Base-by-base conservation (phyloP, 768 basidiomycete genomes). In the Scleroderma citrinum region DNA sequence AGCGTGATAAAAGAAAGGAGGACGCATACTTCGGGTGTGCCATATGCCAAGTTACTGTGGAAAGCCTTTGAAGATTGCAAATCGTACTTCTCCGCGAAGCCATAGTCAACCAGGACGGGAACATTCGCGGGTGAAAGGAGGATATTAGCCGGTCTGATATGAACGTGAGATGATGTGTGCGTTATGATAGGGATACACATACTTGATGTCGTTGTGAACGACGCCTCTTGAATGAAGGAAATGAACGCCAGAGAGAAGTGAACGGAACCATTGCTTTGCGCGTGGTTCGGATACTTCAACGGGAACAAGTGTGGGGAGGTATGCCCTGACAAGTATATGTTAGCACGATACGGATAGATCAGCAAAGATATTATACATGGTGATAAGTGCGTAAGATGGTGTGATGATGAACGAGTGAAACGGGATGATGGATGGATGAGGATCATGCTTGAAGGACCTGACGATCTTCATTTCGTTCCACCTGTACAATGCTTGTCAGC, bases 381-480 rank as follows among this genome's bases (percentile, higher is more conserved):
- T 88, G 57, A 91, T 90, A 51, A 94, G 76, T 36, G 92, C 93
- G 66, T 87, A 93, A 24, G 82, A 87, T 5, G 91, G 88, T 0
- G 91, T 91, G 56, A 94, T 89, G 62, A 95, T 85, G 75, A 98
- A 97, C 3, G 88, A 86, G 60, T 93, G 85, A 69, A 98, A 97
- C 11, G 82, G 81, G 53, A 98, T 87, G 67, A 98, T 86, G 52
- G 89, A 88, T 0, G 92, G 93, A 63, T 97, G 95, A 8, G 85
- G 82, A 58, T 92, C 85, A 39, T 81, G 70, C 70, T 87, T 87
- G 66, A 97, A 82, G 11, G 82, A 73, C 57, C 88, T 77, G 51
- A 97, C 83, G 58, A 94, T 87, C 76, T 95, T 95, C 92, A 94
- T 94, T 73, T 97, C 93, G 62, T 93, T 94, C 93, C 93, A 92